Conservation (phyloP, 2,329 filamentous ascomycete species). For the Mariannaea elegans region DNA sequence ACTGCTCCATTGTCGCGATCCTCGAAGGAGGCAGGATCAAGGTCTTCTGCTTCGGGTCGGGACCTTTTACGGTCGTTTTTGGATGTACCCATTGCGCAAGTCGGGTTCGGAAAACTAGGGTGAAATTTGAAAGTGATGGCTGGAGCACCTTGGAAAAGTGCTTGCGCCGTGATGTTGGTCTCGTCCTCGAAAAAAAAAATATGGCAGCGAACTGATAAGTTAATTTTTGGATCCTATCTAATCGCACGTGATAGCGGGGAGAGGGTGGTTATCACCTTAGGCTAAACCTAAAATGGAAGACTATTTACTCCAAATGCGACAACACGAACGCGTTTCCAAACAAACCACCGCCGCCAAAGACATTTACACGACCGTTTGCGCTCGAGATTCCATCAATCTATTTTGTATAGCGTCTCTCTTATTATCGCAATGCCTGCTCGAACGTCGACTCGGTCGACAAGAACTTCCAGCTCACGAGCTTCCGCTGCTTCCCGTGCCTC, state of each 20-base stretch:
- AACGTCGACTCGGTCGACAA: slow-evolving; percentile 56
- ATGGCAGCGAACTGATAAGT: slow-evolving; percentile 24
- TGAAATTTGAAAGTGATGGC: slow-evolving; percentile 13
- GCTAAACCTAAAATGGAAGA: slow-evolving; percentile 44
- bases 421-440: slow-evolving; percentile 57
- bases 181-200: slow-evolving; percentile 37
- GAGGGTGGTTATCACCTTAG: background rate
- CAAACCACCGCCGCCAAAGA: slow-evolving; percentile 33
- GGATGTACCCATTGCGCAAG: slow-evolving; percentile 39
- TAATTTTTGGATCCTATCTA: slow-evolving; percentile 34
- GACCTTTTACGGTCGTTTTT: slow-evolving; percentile 49
- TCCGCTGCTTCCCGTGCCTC: slow-evolving; percentile 59
- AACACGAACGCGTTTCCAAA: slow-evolving; percentile 41
- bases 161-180: slow-evolving; percentile 11
- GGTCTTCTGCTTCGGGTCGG: slow-evolving; percentile 45
- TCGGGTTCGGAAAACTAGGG: background rate
- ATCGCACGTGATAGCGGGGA: slow-evolving; percentile 47
- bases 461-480: slow-evolving; percentile 55
- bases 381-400: slow-evolving; percentile 8
- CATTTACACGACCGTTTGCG: slow-evolving; percentile 8
- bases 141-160: slow-evolving; percentile 22
- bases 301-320: slow-evolving; percentile 43
- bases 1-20: slow-evolving; percentile 44
- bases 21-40: slow-evolving; percentile 41
- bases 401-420: slow-evolving; percentile 16